Conservation (phyloP, 1,284 basidiomycete genomes). For the Grifola frondosa region DNA sequence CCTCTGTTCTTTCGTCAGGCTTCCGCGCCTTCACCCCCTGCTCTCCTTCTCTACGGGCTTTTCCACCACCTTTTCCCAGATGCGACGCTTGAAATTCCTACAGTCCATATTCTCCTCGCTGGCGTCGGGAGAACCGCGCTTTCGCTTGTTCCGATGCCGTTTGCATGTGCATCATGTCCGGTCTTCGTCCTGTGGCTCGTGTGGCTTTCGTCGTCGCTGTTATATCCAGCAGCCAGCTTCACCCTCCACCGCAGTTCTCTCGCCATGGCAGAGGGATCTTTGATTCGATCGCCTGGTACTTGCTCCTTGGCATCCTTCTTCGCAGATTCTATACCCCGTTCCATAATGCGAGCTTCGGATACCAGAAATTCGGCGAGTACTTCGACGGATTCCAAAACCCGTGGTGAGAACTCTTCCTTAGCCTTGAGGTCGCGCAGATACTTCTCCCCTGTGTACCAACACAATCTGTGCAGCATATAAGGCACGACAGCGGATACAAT, state of each 20-base stretch:
- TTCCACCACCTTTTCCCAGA: constrained; percentile 57
- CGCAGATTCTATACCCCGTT: constrained; percentile 58
- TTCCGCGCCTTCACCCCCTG: constrained; percentile 34
- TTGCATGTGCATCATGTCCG: constrained; percentile 22
- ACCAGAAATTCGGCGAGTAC: constrained; percentile 78
- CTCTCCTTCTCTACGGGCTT: constrained; percentile 42
- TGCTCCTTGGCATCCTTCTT: constrained; percentile 77
- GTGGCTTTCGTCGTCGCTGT: constrained; percentile 67
- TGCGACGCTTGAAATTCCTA: constrained; percentile 64
- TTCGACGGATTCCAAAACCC: constrained; percentile 72
- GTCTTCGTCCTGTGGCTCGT: constrained; percentile 30
- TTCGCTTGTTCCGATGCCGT: constrained; percentile 48
- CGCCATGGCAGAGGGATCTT: constrained; percentile 75
- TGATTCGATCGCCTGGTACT: constrained; percentile 77
- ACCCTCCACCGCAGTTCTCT: constrained; percentile 83
- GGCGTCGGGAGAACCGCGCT: constrained; percentile 43
- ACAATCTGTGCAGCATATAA: constrained; percentile 53
- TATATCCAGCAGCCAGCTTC: constrained; percentile 59
- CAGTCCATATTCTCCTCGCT: constrained; percentile 39
- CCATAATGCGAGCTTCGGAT: constrained; percentile 69
- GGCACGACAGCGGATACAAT: background rate
- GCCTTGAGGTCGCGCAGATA: constrained; percentile 72
- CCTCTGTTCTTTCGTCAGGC: constrained; percentile 32
- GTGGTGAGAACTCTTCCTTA: constrained; percentile 56
- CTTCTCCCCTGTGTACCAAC: constrained; percentile 87